Evolutionary conservation across 768 basidiomycete species (phyloP), one percentile per base, ranked within the genome.

Genomic region (Hirschioporus abietinus): DNA sequence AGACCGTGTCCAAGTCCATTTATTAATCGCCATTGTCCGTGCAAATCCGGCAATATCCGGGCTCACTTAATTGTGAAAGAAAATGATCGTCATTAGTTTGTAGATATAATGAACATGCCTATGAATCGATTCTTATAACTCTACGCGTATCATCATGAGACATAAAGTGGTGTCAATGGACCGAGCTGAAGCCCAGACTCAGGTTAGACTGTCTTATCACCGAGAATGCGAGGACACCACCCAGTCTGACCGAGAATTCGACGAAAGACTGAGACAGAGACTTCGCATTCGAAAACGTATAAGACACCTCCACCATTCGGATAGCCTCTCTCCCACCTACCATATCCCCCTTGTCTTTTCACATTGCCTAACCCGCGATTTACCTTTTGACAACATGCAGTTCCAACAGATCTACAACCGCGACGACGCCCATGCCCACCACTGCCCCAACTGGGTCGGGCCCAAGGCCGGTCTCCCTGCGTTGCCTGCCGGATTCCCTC

Each of bases 301-400:
- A 52, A 52, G 42, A 52, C 12, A 3, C 4, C 12, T 52, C 5
- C 42, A 52, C 12, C 20, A 52, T 52, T 52, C 42, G 20, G 6
- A 52, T 1, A 15, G 15, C 20, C 42, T 52, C 42, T 52, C 42
- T 52, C 20, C 42, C 42, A 52, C 42, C 12, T 52, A 36, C 35
- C 35, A 36, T 15, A 36, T 10, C 20, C 42, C 42, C 42, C 42
- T 20, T 52, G 42, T 3, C 12, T 52, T 15, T 52, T 12, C 42
- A 52, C 42, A 52, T 52, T 52, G 42, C 42, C 42, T 52, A 52
- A 52, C 42, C 42, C 42, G 42, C 42, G 42, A 52, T 52, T 52
- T 52, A 15, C 20, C 42, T 6, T 10, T 20, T 5, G 12, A 52
- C 15, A 52, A 52, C 3, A 52, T 52, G 42, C 42, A 52, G 42